Evolutionary conservation across 148 eudicot species (phyloP), one percentile per base, ranked within the genome.

Genomic region (Oxyria digyna): DNA sequence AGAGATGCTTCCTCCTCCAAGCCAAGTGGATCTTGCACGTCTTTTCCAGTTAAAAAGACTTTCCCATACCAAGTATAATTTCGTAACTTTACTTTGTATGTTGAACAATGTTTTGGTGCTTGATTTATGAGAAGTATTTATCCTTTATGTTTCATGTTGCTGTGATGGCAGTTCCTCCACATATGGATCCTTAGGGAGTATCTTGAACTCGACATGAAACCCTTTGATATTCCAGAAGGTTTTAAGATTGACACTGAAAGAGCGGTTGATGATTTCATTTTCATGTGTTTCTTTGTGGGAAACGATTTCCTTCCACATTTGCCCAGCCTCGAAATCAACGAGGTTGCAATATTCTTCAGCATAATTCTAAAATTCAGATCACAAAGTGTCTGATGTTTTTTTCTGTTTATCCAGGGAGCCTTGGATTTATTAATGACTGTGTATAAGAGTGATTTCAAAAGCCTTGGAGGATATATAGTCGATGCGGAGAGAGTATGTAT

Each of bases 231-330:
- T n/a, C n/a, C n/a, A n/a, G n/a, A n/a, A n/a, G n/a, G n/a, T n/a
- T n/a, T n/a, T n/a, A n/a, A n/a, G n/a, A n/a, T n/a, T n/a, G n/a
- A n/a, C n/a, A n/a, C n/a, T n/a, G n/a, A n/a, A n/a, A n/a, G n/a
- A n/a, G n/a, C n/a, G n/a, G n/a, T n/a, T n/a, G n/a, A n/a, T n/a
- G n/a, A n/a, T n/a, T n/a, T n/a, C n/a, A n/a, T n/a, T n/a, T n/a
- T n/a, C n/a, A n/a, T n/a, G n/a, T n/a, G n/a, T n/a, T n/a, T n/a
- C n/a, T n/a, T 33, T 33, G 37, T 77, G 74, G 87, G 80, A 77
- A 17, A 64, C 76, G 85, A 85, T 68, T 85, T 85, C 59, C 69
- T 85, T 5, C 87, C 89, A 0, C 87, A 72, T n/a, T 71, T 83
- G 74, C 87, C 86, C 0, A 73, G 81, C 0, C 67, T 85, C 49